These are phyloP conservation scores for Chlorella vulgaris DNA, from an alignment of 139 green algal genomes.

Conservation along the genomic window DNA sequence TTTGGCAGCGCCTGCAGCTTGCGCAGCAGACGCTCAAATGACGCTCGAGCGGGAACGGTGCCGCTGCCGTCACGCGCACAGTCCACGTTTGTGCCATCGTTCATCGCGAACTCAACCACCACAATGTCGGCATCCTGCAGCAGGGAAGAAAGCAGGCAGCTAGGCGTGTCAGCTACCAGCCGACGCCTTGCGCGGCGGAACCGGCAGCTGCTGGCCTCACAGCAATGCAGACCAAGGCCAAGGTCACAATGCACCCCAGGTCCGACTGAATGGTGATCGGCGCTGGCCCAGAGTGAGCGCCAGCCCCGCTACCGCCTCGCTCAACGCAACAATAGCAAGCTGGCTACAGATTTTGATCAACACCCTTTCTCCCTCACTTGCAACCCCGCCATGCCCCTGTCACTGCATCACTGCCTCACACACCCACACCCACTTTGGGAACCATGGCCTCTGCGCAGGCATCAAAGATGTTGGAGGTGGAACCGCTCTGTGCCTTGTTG, in stretches of 20 bases:
- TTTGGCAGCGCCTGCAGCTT: constrained; percentile 36
- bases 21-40: constrained; percentile 32
- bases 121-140: constrained; percentile 22
- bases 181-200: no score
- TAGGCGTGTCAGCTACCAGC: no score
- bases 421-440: background rate
- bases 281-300: no score
- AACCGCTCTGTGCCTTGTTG: constrained; percentile 34
- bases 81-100: constrained; percentile 17
- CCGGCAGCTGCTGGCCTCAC: no score
- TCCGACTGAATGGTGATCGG: no score
- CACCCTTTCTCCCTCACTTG: no score
- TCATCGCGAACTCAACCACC: constrained; percentile 32
- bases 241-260: no score
- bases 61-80: constrained; percentile 12
- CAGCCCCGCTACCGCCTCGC: no score
- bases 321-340: no score
- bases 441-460: constrained; percentile 27
- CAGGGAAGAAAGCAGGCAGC: background rate
- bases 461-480: constrained; percentile 31
- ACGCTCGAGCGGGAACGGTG: constrained; percentile 24
- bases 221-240: no score
- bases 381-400: no score
- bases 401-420: background rate
- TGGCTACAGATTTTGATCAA: no score